These are phyloP conservation scores for Cercospora sp. DNA, from an alignment of 2,329 filamentous ascomycete species.

Conservation along the genomic window DNA sequence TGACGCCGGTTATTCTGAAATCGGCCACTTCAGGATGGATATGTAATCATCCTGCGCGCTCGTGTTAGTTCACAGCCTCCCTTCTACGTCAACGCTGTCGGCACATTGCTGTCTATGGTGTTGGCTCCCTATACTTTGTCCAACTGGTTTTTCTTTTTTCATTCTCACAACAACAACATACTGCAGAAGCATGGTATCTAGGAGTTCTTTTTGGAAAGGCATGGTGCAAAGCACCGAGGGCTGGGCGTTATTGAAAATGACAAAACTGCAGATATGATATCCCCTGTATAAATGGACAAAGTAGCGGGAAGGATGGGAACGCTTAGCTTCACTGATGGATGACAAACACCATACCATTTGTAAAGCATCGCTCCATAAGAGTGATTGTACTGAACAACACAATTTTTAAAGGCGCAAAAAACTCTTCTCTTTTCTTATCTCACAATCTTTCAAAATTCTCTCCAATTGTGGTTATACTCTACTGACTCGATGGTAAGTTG, in stretches of 20 bases:
- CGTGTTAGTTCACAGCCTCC: constrained; percentile 15
- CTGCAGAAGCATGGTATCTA: constrained; percentile 19
- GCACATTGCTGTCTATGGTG: neutral
- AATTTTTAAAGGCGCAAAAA: neutral
- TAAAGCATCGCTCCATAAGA: neutral
- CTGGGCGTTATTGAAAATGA: constrained; percentile 16
- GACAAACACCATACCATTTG: neutral
- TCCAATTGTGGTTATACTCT: neutral
- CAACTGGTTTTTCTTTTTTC: constrained; percentile 20
- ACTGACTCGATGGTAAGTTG: neutral
- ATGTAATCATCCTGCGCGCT: constrained; percentile 18
- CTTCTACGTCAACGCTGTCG: constrained; percentile 17
- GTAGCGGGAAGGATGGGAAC: constrained; percentile 16
- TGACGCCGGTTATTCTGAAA: constrained; percentile 21
- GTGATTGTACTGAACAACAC: constrained; percentile 5
- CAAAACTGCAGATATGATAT: constrained; percentile 28
- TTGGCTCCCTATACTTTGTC: constrained; percentile 16
- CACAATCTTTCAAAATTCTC: neutral
- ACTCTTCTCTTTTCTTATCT: neutral
- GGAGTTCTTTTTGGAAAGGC: constrained; percentile 17
- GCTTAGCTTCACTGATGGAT: constrained; percentile 17
- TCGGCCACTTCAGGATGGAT: constrained; percentile 72
- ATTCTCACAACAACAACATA: constrained; percentile 20
- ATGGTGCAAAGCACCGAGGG: constrained; percentile 18
- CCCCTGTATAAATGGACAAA: constrained; percentile 23